Base-by-base conservation (phyloP, 352 stramenopile genomes). In the Phytophthora citrophthora region DNA sequence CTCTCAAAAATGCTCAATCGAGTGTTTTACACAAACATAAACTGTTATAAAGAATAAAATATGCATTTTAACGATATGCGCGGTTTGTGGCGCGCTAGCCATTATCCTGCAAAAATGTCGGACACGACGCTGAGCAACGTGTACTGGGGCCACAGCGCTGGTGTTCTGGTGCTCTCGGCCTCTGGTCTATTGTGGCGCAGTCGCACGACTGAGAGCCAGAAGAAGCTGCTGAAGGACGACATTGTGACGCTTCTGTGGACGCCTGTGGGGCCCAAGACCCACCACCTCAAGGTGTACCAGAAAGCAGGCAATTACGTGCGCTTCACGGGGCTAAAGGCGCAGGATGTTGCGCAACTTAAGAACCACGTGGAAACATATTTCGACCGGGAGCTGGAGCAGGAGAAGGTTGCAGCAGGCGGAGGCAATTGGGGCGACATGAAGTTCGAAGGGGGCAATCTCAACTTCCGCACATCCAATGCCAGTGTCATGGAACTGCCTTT, bases 371-470 rank as follows among this genome's bases (percentile, higher is more conserved):
- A 91, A 76, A 89, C 64, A 38, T 66, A 91, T 43, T 98, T 98
- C 70, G 86, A 93, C 56, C 76, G 97, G 36, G 79, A 95, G 54
- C 57, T 99, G 26, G 88, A 97, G 58, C 89, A 96, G 36, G 90
- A 98, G 56, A 89, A 90, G 26, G 90, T 99, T 38, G 85, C 85
- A 46, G 77, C 86, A 4, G 76, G 76, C 2, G 97, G 96, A 41
- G 88, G 90, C 36, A 98, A 98, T 67, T 98, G 93, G 82, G 97
- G 97, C 34, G 84, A 96, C 29, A 97, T 98, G 65, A 87, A 95
- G 68, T 97, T 99, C 53, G 86, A 97, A 56, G 92, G 87, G 1
- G 79, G 77, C 0, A 94, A 95, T 54, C 77, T 94, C 54, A 94
- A 94, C 73, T 95, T 94, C 54, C 81, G 81, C 47, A 76, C 77